Evolutionary conservation across 1,284 basidiomycete genomes (phyloP), one percentile per base, ranked within the genome.

Genomic region (Amylostereum areolatum): DNA sequence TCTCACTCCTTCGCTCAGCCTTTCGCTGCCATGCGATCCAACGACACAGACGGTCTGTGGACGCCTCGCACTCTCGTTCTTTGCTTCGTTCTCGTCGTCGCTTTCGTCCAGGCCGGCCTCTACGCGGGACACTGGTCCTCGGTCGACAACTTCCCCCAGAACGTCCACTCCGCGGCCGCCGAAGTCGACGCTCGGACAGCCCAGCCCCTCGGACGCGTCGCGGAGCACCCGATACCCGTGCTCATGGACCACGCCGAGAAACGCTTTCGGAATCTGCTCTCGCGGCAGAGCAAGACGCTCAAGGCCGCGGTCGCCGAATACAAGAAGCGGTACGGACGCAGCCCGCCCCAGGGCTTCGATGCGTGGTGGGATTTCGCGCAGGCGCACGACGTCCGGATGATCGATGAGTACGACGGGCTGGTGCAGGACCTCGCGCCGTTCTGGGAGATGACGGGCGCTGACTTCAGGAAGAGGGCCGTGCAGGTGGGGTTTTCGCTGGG

Each of bases 331-430:
- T 95, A 96, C 64, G 70, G 72, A 2, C 81, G 84, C 39, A 67
- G 79, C n/a, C 93, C 94, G 3, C 94, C 94, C 0, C 80, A 78
- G 48, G 93, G 92, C 0, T 97, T 97, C 58, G 91, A 94, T 60
- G 70, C 80, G 37, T 97, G 94, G 94, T 97, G 83, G 77, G 66
- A 72, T 48, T 97, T 95, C 67, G 89, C 87, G 24, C 71, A 77
- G 63, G 72, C 81, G 45, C 77, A 89, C 62, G 72, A 80, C 24
- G 85, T 90, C 48, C 79, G 83, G 60, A 82, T 97, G 70, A 75
- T 92, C 24, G 94, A 97, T 68, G 94, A 97, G 63, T 97, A 92
- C 62, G 91, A 97, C 60, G 78, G 82, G 30, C 74, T 97, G n/a
- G 66, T 80, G 50, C 72, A 76, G 45, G 94, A 97, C 63, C 69